Evolutionary conservation across 768 basidiomycete species (phyloP).

Genomic region (Pleurotus salmoneostramineus): DNA sequence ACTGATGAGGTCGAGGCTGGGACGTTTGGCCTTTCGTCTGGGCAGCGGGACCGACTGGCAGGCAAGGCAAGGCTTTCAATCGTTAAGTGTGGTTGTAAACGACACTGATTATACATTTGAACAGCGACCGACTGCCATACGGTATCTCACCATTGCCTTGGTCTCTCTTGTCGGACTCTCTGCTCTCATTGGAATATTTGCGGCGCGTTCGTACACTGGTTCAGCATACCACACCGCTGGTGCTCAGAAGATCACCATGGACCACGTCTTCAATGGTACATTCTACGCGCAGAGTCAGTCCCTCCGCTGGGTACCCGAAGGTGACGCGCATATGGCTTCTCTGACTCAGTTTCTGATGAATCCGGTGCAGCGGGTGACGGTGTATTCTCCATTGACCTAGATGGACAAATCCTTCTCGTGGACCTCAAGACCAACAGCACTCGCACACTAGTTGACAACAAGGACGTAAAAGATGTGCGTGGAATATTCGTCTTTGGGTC

Average conservation of each 20-base stretch:
- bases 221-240: constrained; percentile 49
- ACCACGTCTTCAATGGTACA: constrained; percentile 92
- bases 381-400: constrained; percentile 66
- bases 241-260: constrained; percentile 70
- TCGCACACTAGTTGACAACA: constrained; percentile 49
- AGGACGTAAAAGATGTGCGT: constrained; percentile 65
- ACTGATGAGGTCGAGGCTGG: constrained; percentile 9
- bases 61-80: constrained; percentile 10
- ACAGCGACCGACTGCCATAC: constrained; percentile 50
- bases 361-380: constrained; percentile 80
- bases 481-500: not conserved
- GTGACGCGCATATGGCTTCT: constrained; percentile 34
- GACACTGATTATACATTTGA: not conserved
- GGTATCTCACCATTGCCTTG: constrained; percentile 61
- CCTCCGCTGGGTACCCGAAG: constrained; percentile 90
- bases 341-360: not conserved
- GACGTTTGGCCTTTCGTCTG: constrained; percentile 13
- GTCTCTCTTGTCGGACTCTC: constrained; percentile 56
- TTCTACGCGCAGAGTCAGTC: constrained; percentile 46
- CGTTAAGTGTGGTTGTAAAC: not conserved
- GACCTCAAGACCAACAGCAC: constrained; percentile 77
- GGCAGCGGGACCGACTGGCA: constrained; percentile 1
- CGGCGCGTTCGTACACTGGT: constrained; percentile 70
- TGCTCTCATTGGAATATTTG: constrained; percentile 69
- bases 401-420: constrained; percentile 71